phyloP scores from a whole-genome alignment of 805 yeast species.

The Saturnispora saitoi region DNA sequence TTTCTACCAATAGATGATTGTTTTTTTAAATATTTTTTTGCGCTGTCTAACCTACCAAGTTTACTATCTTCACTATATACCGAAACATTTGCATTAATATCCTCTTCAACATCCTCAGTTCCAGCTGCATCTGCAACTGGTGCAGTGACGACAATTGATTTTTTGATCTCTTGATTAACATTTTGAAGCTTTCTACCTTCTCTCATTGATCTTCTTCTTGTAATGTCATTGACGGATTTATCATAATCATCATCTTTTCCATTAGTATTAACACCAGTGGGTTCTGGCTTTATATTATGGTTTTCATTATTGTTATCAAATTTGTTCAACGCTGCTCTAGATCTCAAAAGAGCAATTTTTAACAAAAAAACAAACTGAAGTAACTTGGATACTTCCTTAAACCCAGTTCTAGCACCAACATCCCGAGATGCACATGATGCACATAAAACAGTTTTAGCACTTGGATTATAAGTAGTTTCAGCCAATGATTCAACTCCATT shows the following conservation, averaged over 20 bases:
- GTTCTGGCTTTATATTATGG: not conserved
- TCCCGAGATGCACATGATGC: constrained; percentile 49
- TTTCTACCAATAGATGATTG: constrained; percentile 17
- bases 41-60: constrained; percentile 3
- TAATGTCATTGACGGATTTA: constrained; percentile 66
- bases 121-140: constrained; percentile 40
- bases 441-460: constrained; percentile 40
- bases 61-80: constrained; percentile 2
- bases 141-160: constrained; percentile 57
- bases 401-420: constrained; percentile 43
- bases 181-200: constrained; percentile 49
- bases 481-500: constrained; percentile 17
- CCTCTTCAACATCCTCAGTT: constrained; percentile 12
- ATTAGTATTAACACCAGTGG: not conserved
- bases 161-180: constrained; percentile 50
- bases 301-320: not conserved
- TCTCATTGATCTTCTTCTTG: constrained; percentile 64
- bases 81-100: not conserved
- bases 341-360: constrained; percentile 76
- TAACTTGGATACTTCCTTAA: constrained; percentile 56
- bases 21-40: constrained; percentile 5
- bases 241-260: constrained; percentile 41
- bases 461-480: constrained; percentile 39
- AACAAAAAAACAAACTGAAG: constrained; percentile 68
- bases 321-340: constrained; percentile 38